Evolutionary conservation across 768 basidiomycete species (phyloP), one percentile per base, ranked within the genome.

Genomic region (Lactarius sp.): DNA sequence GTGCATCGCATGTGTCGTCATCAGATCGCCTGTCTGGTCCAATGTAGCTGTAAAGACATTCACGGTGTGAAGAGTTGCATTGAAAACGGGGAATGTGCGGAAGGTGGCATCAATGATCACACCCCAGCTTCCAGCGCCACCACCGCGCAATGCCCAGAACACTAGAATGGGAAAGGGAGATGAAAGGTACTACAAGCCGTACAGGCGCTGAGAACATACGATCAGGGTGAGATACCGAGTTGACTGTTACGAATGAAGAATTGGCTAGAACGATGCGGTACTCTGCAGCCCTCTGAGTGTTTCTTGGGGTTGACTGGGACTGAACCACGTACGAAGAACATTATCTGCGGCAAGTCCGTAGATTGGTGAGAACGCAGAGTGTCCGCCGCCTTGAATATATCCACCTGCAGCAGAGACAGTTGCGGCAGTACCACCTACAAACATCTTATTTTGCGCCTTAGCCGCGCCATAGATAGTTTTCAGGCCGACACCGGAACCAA

Each of bases 1-100:
- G 2, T 27, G 27, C 27, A 27, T 27, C 33, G 70, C 70, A 22
- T 63, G 67, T 6, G 73, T 56, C 5, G 69, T 41, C 62, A 77
- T 76, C 68, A 72, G 70, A 56, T 74, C 74, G 59, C 73, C 75
- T 34, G 77, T 75, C 53, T 77, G 77, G 16, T 68, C 61, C 6
- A 76, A 72, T 50, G 77, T 75, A 18, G 72, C 56, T 9, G 68
- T 66, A 37, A 70, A 69, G 44, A 77, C 57, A 41, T 67, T 67
- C 7, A 69, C 70, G 44, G 70, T 70, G 33, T 71, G 70, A n/a
- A n/a, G 27, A 3, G 27, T 27, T 27, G 27, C 27, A 27, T 27
- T 27, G 2, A 27, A 27, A 27, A 27, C 3, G 2, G 27, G 27
- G 27, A 27, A 27, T 27, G 27, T 27, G 27, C 27, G 27, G 2